A percentile compares a stretch with the other conserved stretches of the same genome.
phyloP scores from a whole-genome alignment of 805 yeast species.

The Saccharomyces kudriavzevii region DNA sequence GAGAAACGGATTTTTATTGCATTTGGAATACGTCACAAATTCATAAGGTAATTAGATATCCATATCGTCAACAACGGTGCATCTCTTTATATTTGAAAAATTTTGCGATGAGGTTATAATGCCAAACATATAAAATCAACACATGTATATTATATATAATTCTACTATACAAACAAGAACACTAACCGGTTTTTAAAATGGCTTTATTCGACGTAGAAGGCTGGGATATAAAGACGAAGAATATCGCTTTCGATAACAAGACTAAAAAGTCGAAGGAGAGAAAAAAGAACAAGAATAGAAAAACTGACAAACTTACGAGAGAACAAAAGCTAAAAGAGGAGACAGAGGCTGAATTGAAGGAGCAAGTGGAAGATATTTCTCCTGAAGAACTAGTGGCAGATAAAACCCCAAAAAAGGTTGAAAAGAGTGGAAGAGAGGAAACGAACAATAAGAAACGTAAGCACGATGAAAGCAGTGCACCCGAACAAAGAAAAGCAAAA shows the following conservation, averaged over 20 bases:
- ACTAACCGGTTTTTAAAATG: constrained; percentile 34
- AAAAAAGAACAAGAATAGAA: constrained; percentile 17
- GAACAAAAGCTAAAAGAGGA: constrained; percentile 6
- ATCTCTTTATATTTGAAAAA: not conserved
- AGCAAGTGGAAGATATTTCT: not conserved
- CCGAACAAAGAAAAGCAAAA: constrained; percentile 5
- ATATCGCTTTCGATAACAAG: constrained; percentile 42
- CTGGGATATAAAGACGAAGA: constrained; percentile 57
- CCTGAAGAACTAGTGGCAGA: constrained; percentile 1
- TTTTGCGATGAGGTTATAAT: not conserved
- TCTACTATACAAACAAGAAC: not conserved
- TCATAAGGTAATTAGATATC: not conserved
- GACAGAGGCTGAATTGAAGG: not conserved
- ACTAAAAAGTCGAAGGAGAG: constrained; percentile 24
- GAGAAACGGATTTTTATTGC: constrained; percentile 6
- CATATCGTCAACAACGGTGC: not conserved
- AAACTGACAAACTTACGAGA: constrained; percentile 14
- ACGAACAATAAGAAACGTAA: constrained; percentile 22
- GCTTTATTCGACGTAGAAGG: constrained; percentile 74
- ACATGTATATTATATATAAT: not conserved
- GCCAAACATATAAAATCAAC: not conserved
- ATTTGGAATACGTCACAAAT: constrained; percentile 7
- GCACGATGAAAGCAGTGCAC: constrained; percentile 7
- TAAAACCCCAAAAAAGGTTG: not conserved
- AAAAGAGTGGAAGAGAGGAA: constrained; percentile 22